A percentile compares a stretch with the other conserved stretches of the same genome.
These are phyloP conservation scores for Erucastrum elatum DNA, from an alignment of 345 rosid species.

Conservation along the genomic window DNA sequence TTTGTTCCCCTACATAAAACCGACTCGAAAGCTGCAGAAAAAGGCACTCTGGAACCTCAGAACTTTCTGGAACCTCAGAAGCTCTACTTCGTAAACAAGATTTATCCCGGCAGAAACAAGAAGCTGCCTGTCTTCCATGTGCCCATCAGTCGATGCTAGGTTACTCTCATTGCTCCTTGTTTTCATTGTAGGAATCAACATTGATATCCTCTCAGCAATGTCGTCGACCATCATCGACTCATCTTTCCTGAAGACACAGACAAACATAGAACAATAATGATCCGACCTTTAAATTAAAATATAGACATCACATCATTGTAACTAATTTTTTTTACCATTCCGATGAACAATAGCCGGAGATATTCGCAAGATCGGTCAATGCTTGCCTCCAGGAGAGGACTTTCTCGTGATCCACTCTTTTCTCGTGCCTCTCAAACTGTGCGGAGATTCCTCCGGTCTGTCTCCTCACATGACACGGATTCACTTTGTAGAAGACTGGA, in stretches of 20 bases:
- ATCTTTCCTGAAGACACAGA: conserved; percentile 12
- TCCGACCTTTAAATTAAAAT: not conserved
- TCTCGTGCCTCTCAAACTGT: conserved; percentile 31
- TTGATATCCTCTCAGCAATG: conserved; percentile 20
- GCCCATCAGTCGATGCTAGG: conserved; percentile 34
- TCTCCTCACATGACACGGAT: conserved; percentile 25
- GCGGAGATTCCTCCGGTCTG: conserved; percentile 18
- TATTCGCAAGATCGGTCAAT: conserved; percentile 1
- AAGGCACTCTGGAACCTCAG: conserved; percentile 2
- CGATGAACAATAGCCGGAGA: conserved; percentile 12
- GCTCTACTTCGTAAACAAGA: conserved; percentile 22
- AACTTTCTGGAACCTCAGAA: conserved; percentile 9
- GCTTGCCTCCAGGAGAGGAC: conserved; percentile 34
- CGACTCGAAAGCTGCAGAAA: not conserved
- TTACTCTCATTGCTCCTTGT: not conserved
- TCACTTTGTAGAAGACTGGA: conserved; percentile 34
- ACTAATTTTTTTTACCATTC: conserved; percentile 21
- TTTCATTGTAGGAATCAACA: not conserved
- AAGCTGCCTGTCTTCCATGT: conserved; percentile 30
- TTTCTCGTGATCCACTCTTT: conserved; percentile 13
- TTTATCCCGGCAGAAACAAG: not conserved
- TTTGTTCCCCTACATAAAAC: not conserved
- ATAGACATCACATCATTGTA: not conserved
- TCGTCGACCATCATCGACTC: conserved; percentile 35
- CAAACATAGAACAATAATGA: not conserved